A percentile compares a stretch with the other conserved stretches of the same genome.
These are phyloP conservation scores for Eucalyptus rudis DNA, from an alignment of 345 rosid genomes.

Conservation along the genomic window DNA sequence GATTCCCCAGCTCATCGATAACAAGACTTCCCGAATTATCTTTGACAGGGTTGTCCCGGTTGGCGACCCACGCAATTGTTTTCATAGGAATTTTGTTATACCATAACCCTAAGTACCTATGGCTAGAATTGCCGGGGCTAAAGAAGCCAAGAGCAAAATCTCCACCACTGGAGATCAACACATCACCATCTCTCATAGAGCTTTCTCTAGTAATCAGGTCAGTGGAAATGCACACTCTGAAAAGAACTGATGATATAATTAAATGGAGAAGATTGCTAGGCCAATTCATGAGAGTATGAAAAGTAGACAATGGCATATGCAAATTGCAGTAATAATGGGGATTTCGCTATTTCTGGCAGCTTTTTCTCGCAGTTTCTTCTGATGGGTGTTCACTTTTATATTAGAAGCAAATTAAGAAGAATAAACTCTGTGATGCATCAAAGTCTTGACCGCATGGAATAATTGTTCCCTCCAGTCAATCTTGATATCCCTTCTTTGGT, in stretches of 20 bases:
- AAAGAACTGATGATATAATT: neutral
- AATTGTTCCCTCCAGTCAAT: neutral
- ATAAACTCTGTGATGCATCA: neutral
- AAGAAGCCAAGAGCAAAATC: neutral
- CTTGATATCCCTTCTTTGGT: neutral
- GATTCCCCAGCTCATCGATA: neutral
- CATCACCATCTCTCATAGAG: neutral
- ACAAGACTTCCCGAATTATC: neutral
- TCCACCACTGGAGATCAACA: neutral
- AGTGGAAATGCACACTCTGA: neutral
- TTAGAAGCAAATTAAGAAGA: neutral
- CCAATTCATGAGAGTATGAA: neutral
- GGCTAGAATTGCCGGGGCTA: neutral
- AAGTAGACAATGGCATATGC: neutral
- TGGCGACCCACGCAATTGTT: slow-evolving; percentile 20
- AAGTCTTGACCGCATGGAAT: neutral
- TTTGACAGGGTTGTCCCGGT: slow-evolving; percentile 12
- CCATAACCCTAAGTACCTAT: neutral
- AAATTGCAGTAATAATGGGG: neutral
- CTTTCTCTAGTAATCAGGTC: neutral
- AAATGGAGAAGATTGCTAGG: neutral
- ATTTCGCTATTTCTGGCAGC: neutral
- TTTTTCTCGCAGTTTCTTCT: neutral
- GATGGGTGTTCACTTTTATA: neutral
- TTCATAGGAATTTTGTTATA: neutral